A percentile compares a stretch with the other conserved stretches of the same genome.
These are phyloP conservation scores for Solanum medicagineum DNA, from an alignment of 257 asterid species.

Conservation along the genomic window DNA sequence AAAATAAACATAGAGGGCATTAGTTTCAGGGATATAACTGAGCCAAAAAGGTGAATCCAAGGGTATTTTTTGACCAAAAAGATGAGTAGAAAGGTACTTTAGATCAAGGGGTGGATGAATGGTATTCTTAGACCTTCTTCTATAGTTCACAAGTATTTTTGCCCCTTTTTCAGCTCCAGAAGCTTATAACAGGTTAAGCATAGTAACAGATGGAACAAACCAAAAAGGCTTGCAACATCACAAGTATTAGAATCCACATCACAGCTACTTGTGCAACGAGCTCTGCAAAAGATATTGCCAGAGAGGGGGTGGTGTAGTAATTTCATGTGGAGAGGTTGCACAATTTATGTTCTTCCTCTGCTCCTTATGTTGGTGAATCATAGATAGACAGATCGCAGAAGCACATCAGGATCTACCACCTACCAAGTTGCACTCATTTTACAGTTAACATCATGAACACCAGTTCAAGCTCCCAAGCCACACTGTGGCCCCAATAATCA, in stretches of 20 bases:
- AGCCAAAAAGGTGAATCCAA: too few species aligned
- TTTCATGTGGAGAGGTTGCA: background rate
- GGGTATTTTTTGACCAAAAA: too few species aligned
- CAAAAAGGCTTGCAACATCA: background rate
- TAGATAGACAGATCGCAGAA: background rate
- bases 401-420: background rate
- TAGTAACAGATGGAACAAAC: background rate
- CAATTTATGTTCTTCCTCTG: background rate
- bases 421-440: background rate
- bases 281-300: background rate
- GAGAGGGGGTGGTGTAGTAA: background rate
- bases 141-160: too few species aligned
- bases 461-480: background rate
- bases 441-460: background rate
- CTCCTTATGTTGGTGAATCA: background rate
- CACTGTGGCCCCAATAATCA: background rate
- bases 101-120: too few species aligned
- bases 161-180: background rate
- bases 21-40: too few species aligned
- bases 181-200: background rate
- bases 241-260: background rate
- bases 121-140: too few species aligned
- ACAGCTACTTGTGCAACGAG: background rate
- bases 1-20: too few species aligned
- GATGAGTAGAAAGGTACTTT: too few species aligned